phyloP scores from a whole-genome alignment of 495 filamentous ascomycete genomes.

The Aspergillus mulundensis region DNA sequence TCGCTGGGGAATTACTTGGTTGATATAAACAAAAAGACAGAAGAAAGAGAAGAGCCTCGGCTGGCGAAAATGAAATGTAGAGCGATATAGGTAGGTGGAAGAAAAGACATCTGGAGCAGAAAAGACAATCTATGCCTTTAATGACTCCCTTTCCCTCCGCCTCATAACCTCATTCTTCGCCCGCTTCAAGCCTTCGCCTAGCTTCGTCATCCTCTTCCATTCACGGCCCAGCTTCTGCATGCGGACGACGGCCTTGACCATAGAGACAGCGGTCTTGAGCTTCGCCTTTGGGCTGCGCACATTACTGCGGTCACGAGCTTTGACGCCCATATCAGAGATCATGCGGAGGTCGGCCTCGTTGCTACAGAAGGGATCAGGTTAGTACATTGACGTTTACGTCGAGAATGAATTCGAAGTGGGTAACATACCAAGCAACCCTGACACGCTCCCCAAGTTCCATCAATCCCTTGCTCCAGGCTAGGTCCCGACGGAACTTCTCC shows the following conservation, averaged over 20 bases:
- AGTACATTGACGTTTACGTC: conserved; percentile 17
- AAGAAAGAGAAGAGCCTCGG: conserved; percentile 10
- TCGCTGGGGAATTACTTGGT: conserved; percentile 10
- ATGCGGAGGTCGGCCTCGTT: conserved; percentile 88
- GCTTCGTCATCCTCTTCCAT: conserved; percentile 47
- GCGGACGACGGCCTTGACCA: conserved; percentile 50
- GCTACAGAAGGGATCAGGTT: conserved; percentile 45
- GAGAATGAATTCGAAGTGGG: conserved; percentile 1
- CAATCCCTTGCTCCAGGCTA: conserved; percentile 75
- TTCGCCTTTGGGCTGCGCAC: conserved; percentile 37
- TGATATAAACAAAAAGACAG: neutral
- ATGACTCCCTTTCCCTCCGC: conserved; percentile 32
- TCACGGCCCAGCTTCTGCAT: conserved; percentile 52
- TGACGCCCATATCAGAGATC: conserved; percentile 73
- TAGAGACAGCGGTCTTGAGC: conserved; percentile 46
- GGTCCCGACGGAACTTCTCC: conserved; percentile 68
- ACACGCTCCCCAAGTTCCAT: conserved; percentile 75
- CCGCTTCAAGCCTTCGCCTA: conserved; percentile 43
- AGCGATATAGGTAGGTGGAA: neutral
- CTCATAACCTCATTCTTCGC: conserved; percentile 43
- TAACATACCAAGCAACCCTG: conserved; percentile 75
- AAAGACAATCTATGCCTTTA: conserved; percentile 4
- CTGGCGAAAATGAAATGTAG: neutral
- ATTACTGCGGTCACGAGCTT: conserved; percentile 30
- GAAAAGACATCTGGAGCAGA: neutral